Percentiles rank a stretch among this genome's conserved stretches.
phyloP scores from a whole-genome alignment of 1,284 basidiomycete genomes.

The Ustanciosporium gigantosporum region DNA sequence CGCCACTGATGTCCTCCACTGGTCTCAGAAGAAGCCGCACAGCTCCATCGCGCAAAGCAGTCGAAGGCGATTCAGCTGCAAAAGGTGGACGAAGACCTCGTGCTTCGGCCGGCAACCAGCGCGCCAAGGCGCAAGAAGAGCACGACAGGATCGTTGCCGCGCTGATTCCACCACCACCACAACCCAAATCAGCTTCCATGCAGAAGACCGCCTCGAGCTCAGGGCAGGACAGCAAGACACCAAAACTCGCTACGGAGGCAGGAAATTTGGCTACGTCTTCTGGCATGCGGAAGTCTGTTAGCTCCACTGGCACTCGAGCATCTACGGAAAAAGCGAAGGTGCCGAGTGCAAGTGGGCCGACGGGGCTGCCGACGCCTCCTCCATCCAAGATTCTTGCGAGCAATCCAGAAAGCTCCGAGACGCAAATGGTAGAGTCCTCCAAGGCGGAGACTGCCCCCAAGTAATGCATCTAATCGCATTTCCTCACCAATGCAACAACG shows the following conservation, averaged over 20 bases:
- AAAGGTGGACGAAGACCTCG: conserved; percentile 27
- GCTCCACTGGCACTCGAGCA: conserved; percentile 1
- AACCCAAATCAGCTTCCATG: conserved; percentile 21
- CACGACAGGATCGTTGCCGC: conserved; percentile 33
- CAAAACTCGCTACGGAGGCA: conserved; percentile 10
- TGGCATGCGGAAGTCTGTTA: conserved; percentile 23
- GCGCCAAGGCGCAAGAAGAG: conserved; percentile 16
- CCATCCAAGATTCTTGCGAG: conserved; percentile 38
- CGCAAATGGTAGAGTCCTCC: too few relatives aligned
- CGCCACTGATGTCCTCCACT: conserved; percentile 7
- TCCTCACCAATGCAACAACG: too few relatives aligned
- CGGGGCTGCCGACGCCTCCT: conserved; percentile 34
- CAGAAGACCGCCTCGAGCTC: conserved; percentile 23
- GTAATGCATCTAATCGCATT: too few relatives aligned
- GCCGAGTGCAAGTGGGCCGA: neutral
- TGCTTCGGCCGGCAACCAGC: conserved; percentile 33
- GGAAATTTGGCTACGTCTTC: conserved; percentile 12
- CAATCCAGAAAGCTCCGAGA: too few relatives aligned
- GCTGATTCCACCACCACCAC: conserved; percentile 31
- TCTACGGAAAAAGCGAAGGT: conserved; percentile 4
- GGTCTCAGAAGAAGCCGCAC: conserved; percentile 35
- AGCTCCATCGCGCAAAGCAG: conserved; percentile 30
- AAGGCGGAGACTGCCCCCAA: too few relatives aligned
- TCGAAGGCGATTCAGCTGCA: conserved; percentile 19
- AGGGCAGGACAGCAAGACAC: conserved; percentile 7